Conservation (phyloP, 2,329 filamentous ascomycete genomes). For the Aspergillus pseudonomiae region DNA sequence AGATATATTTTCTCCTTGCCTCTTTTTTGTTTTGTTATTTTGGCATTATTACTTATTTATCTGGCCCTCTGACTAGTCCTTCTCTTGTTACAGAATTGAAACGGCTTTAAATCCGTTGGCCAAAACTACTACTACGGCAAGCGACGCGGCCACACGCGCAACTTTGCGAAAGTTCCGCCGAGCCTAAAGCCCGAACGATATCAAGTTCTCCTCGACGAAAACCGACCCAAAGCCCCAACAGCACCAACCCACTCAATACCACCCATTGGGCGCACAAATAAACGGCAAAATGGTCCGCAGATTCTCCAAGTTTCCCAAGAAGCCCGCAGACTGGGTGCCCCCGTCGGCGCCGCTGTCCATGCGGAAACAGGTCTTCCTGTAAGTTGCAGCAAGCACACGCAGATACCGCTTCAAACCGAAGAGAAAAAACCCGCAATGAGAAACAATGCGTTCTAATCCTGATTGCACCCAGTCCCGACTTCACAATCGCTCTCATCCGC, state of each 20-base stretch:
- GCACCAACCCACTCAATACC: background rate
- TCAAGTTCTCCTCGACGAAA: conserved; percentile 6
- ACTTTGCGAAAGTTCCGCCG: conserved; percentile 36
- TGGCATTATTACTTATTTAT: background rate
- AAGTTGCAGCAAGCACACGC: conserved; percentile 33
- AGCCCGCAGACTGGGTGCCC: conserved; percentile 27
- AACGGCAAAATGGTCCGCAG: conserved; percentile 34
- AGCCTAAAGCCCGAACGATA: conserved; percentile 11
- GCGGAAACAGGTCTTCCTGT: conserved; percentile 60
- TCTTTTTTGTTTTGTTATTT: background rate
- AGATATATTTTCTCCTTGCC: background rate
- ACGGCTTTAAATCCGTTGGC: background rate
- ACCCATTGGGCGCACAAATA: background rate
- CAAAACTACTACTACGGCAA: conserved; percentile 29
- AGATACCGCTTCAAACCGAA: background rate
- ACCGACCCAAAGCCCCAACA: conserved; percentile 11
- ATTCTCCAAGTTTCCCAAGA: conserved; percentile 31
- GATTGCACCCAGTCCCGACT: conserved; percentile 67
- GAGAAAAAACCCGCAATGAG: background rate
- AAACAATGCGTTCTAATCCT: background rate
- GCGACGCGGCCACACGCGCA: conserved; percentile 41
- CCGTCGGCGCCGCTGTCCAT: conserved; percentile 30
- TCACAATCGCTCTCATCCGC: conserved; percentile 77
- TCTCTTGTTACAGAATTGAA: background rate
- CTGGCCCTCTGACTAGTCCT: background rate